A percentile compares a stretch with the other conserved stretches of the same genome.
Evolutionary conservation across 352 stramenopile species (phyloP).

Genomic region (Globisporangium perplexum): DNA sequence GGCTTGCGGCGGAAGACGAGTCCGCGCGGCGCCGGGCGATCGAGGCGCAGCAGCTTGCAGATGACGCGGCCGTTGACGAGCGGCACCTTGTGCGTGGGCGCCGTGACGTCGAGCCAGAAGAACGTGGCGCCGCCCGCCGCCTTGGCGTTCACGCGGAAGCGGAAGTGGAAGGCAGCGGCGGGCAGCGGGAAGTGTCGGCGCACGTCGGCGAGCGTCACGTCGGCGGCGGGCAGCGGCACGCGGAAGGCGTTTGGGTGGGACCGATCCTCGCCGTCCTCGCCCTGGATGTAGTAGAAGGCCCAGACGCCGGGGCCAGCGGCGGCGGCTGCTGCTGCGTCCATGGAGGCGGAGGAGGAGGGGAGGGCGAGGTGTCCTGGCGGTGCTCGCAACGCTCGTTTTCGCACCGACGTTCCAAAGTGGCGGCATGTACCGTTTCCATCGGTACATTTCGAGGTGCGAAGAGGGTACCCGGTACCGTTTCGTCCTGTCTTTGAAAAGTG

Average conservation of each 20-base stretch:
- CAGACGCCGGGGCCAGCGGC: slow-evolving; percentile 27
- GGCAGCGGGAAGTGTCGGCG: slow-evolving; percentile 57
- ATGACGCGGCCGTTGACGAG: slow-evolving; percentile 73
- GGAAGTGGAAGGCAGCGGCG: slow-evolving; percentile 67
- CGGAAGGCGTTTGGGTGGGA: slow-evolving; percentile 80
- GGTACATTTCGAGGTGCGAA: no score
- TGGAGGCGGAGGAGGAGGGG: slow-evolving; percentile 3
- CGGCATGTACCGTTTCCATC: no score
- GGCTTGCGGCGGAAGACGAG: slow-evolving; percentile 73
- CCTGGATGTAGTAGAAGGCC: slow-evolving; percentile 88
- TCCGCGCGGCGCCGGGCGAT: slow-evolving; percentile 42
- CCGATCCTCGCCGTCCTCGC: slow-evolving; percentile 79
- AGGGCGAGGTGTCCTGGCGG: neutral
- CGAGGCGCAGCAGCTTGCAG: slow-evolving; percentile 74
- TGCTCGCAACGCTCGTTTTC: no score
- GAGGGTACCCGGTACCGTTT: neutral
- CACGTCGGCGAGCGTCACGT: slow-evolving; percentile 72
- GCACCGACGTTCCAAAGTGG: neutral
- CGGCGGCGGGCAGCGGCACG: slow-evolving; percentile 29
- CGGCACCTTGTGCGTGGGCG: slow-evolving; percentile 56
- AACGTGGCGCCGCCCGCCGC: slow-evolving; percentile 43
- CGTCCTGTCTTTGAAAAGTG: neutral
- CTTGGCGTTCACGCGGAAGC: slow-evolving; percentile 76
- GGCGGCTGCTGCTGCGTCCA: slow-evolving; percentile 17
- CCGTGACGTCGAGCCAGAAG: slow-evolving; percentile 72